These are phyloP conservation scores for Eucalyptus sp. DNA, from an alignment of 345 rosid species.

Conservation along the genomic window DNA sequence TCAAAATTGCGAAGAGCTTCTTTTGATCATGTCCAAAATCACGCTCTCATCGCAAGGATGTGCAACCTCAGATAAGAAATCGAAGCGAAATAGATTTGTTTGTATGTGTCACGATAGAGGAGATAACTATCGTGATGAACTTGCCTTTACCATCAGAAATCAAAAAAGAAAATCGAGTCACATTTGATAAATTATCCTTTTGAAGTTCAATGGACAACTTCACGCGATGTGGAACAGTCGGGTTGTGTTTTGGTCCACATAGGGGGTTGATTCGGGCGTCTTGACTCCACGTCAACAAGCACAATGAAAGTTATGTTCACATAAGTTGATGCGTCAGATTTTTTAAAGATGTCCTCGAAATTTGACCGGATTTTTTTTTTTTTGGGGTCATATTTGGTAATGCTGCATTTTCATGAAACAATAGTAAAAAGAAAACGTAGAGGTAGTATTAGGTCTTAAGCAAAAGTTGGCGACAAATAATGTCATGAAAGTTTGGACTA, in stretches of 20 bases:
- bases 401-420: background rate
- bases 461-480: background rate
- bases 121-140: background rate
- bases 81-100: background rate
- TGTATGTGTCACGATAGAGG: background rate
- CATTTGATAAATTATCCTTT: background rate
- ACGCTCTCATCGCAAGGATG: background rate
- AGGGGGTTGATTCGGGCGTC: background rate
- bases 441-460: background rate
- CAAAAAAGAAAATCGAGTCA: background rate
- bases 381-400: background rate
- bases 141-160: background rate
- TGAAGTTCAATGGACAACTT: background rate
- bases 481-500: background rate
- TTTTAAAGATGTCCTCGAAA: background rate
- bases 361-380: too few relatives aligned
- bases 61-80: background rate
- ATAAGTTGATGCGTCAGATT: background rate
- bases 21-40: background rate
- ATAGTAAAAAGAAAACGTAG: background rate
- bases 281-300: background rate
- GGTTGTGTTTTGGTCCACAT: background rate
- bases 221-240: background rate
- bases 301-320: background rate
- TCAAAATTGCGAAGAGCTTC: background rate